Evolutionary conservation across 2,329 filamentous ascomycete genomes (phyloP).

Genomic region (Podosphaera fusca): DNA sequence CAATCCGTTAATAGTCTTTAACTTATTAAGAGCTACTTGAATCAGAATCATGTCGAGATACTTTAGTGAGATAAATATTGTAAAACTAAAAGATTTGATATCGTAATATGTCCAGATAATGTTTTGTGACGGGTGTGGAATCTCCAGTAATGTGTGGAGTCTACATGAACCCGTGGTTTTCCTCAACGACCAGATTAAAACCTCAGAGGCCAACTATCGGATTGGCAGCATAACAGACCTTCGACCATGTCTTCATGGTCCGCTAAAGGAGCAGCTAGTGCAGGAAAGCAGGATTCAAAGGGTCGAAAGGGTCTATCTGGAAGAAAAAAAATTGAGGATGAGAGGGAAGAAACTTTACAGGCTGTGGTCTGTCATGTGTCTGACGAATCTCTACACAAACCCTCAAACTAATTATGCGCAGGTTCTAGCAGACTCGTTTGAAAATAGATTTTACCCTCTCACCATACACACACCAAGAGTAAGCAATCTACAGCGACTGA

Average conservation of each 20-base stretch:
- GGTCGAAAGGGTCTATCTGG: slow-evolving; percentile 10
- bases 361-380: slow-evolving; percentile 14
- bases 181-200: not conserved
- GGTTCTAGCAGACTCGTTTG: slow-evolving; percentile 86
- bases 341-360: slow-evolving; percentile 17
- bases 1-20: too few species aligned
- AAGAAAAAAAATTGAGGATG: slow-evolving; percentile 15
- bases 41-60: too few species aligned
- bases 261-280: slow-evolving; percentile 9
- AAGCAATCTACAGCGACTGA: slow-evolving; percentile 16
- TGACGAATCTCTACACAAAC: too few species aligned
- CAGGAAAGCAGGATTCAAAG: slow-evolving; percentile 10
- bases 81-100: too few species aligned
- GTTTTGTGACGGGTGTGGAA: too few species aligned
- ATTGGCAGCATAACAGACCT: too few species aligned
- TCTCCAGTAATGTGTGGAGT: too few species aligned
- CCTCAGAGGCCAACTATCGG: too few species aligned
- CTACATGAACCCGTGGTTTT: not conserved
- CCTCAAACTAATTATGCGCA: slow-evolving; percentile 16
- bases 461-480: slow-evolving; percentile 74
- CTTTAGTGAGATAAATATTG: too few species aligned
- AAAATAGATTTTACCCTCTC: slow-evolving; percentile 76
- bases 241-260: slow-evolving; percentile 10
- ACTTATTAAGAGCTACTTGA: too few species aligned
- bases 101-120: too few species aligned